Evolutionary conservation across 1,139 yeast genomes (phyloP), one percentile per base, ranked within the genome.

Genomic region (Pneumocystis sp.): DNA sequence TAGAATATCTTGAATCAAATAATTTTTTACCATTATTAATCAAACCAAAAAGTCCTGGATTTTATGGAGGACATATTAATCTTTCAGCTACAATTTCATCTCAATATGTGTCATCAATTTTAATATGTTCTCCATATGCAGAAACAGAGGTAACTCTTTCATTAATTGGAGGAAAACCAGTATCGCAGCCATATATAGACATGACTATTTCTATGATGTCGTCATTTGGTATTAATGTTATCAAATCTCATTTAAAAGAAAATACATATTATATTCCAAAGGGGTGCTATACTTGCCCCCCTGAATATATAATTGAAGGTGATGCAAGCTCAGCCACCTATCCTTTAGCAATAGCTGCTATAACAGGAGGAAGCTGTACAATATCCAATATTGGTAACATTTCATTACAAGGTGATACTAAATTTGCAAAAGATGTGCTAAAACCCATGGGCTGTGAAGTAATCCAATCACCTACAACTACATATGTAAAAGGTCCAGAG

Each of bases 321-420:
- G 99, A 93, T 76, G 99, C 99, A n/a, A 89, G 97, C 35, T 89
- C 97, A 29, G 97, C 98, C 0, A 95, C 98, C 15, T 93, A 93
- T 73, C 98, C 99, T 61, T 81, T 93, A 70, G 98, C 98, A 0
- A 89, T 87, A 77, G 98, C 98, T 67, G 99, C 98, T n/a, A 79
- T 93, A 78, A 90, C 96, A 1, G 97, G 97, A 42, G 85, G 96
- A 17, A 85, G 90, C 15, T 89, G 95, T 69, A 89, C 96, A 0
- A 82, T 93, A 70, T 98, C 98, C 67, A 93, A 90, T 74, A 91
- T 93, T 74, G 99, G 99, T 6, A 86, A 86, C 31, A 78, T 86
- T 61, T 91, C 97, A 1, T 80, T 93, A 69, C 99, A 93, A 78
- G 99, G 99, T 66, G 99, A 93, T 77, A 96, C 99, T 1, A 82